These are phyloP conservation scores for Tetracentron sinense DNA, from an alignment of 164 flowering plant genomes.

Conservation along the genomic window DNA sequence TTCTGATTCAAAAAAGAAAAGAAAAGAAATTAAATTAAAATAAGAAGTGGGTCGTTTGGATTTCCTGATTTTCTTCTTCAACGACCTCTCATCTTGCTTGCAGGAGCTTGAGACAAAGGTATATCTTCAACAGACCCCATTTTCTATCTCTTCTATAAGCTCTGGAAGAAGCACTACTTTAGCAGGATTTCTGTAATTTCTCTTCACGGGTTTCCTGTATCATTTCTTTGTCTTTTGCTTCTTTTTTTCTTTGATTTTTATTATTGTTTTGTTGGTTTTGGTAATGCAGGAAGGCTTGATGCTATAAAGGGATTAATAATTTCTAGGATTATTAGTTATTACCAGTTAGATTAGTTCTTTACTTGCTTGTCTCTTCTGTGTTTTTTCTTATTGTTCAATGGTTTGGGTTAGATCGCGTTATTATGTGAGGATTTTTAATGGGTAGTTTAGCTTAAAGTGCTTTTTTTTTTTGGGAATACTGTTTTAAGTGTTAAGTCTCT, in stretches of 20 bases:
- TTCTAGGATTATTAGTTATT: neutral
- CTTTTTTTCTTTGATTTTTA: conserved; percentile 1
- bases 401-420: neutral
- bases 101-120: neutral
- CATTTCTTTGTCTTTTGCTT: neutral
- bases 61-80: neutral
- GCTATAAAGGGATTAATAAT: neutral
- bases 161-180: neutral
- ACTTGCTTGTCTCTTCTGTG: neutral
- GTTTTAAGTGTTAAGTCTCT: neutral
- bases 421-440: neutral
- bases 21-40: neutral
- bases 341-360: neutral
- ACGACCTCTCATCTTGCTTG: neutral
- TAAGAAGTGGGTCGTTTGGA: neutral
- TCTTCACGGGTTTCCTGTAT: neutral
- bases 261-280: neutral
- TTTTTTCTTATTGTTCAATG: too few relatives aligned
- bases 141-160: neutral
- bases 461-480: neutral
- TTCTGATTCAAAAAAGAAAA: neutral
- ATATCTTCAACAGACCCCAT: neutral
- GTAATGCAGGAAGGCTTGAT: conserved; percentile 9
- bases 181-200: neutral
- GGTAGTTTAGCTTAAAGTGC: neutral